Evolutionary conservation across 208 protist species (phyloP), one percentile per base, ranked within the genome.

Genomic region (Acanthamoeba castellanii): DNA sequence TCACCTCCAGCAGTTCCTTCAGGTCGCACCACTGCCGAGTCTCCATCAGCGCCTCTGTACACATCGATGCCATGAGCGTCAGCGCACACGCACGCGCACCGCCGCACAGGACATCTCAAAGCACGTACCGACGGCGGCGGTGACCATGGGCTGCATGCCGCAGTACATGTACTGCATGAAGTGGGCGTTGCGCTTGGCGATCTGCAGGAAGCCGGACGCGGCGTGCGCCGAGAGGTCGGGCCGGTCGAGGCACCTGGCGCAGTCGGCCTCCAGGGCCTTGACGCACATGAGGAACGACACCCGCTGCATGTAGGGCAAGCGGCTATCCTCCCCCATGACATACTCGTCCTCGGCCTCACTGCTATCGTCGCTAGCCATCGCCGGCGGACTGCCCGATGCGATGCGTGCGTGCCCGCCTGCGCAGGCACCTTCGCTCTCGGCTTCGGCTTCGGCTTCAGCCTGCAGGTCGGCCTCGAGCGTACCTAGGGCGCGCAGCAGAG

Each of bases 111-210:
- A n/a, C 22, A 25, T 30, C 22, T 1, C 14, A 25, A 6, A 13
- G n/a, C 11, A n/a, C 68, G 27, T 42, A 76, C 68, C 68, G 30
- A 76, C 32, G 68, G 30, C 68, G 30, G 37, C 37, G 32, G 34
- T 18, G 68, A 76, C 22, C 68, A 76, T 76, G 68, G 68, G 68
- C 27, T 76, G 68, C 68, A 76, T 76, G 68, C 68, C 68, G 30
- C 68, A 76, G 32, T 42, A 76, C 68, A 76, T 76, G 34, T 42
- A 76, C 68, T 76, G 68, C 68, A 76, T 32, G 18, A 76, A 76
- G 68, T 76, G 68, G 11, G 68, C 68, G 34, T 76, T 76, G 8
- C 68, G 68, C 30, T 42, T 16, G 22, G 68, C 30, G 34, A 76
- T 16, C 8, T 30, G 30, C 32, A 76, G 68, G 34, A 76, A 76